Evolutionary conservation across 2,329 filamentous ascomycete genomes (phyloP).

Genomic region (Apiospora koreana): DNA sequence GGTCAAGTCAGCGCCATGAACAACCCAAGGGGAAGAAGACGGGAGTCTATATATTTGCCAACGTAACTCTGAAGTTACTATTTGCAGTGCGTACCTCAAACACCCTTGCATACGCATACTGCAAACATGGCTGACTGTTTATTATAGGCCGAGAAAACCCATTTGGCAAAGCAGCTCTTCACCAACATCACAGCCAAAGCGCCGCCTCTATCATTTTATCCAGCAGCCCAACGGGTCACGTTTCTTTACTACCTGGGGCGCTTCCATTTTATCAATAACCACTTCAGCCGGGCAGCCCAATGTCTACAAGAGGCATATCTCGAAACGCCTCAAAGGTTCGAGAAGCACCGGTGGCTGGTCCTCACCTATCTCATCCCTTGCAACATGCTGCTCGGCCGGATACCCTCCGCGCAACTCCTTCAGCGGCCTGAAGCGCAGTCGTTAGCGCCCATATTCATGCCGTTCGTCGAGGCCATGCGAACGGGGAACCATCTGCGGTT

Average conservation of each 20-base stretch:
- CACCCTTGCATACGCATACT: neutral
- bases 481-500: conserved; percentile 75
- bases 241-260: conserved; percentile 94
- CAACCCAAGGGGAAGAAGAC: conserved; percentile 81
- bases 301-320: conserved; percentile 80
- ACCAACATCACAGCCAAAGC: conserved; percentile 83
- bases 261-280: conserved; percentile 82
- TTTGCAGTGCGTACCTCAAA: conserved; percentile 63
- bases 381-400: conserved; percentile 82
- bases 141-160: conserved; percentile 72
- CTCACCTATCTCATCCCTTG: conserved; percentile 81
- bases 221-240: conserved; percentile 83
- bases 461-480: conserved; percentile 71
- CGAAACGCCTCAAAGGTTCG: conserved; percentile 62
- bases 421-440: conserved; percentile 68
- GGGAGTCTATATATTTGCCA: conserved; percentile 90
- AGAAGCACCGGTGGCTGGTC: conserved; percentile 75
- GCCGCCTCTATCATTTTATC: conserved; percentile 78
- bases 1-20: conserved; percentile 65
- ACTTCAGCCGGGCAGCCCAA: conserved; percentile 75
- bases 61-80: conserved; percentile 83
- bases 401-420: conserved; percentile 70
- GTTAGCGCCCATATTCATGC: conserved; percentile 67
- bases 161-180: conserved; percentile 85
- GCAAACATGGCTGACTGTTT: neutral